Base-by-base conservation (phyloP, 2,329 filamentous ascomycete species). In the Paraconiothyrium brasiliense region DNA sequence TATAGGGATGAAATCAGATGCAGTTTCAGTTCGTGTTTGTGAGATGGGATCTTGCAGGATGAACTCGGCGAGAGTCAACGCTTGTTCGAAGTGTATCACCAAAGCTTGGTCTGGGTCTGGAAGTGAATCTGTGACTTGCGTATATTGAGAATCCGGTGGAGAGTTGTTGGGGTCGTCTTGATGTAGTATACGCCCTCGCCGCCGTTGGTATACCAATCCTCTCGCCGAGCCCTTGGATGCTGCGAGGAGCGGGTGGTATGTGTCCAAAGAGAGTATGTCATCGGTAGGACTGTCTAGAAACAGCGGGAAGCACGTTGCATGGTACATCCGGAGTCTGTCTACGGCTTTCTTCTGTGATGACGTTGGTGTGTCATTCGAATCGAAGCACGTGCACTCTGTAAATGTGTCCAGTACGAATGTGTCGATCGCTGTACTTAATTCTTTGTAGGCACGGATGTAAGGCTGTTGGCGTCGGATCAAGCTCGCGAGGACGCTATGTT, bases 401-500 rank as follows among this genome's bases (percentile, higher is more conserved):
- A 32, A 46, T 8, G 35, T 50, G 13, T 57, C 55, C 4, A 47
- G 8, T 11, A 50, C 41, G 41, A 57, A 57, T 9, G 34, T 32
- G 16, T 51, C 34, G 37, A 57, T 50, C 20, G 55, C 55, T 9
- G 47, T 32, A 32, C 55, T 44, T 14, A 57, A 24, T 44, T 57
- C 55, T 5, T 16, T 35, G 34, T 41, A 57, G 34, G 55, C 46
- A 2, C 55, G 55, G 30, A 51, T 22, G 22, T 50, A 57, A 24
- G 55, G 55, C 27, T 50, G 44, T 57, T 57, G 55, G 1, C 55
- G 44, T n/a, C 35, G 55, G 30, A 50, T 57, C 22, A 57, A 24
- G 5, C 44, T n/a, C n/a, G 13, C 43, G 6, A 57, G 46, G 44
- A 57, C 46, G 55, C 37, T 50, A 14, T 50, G 34, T 44, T 57